Percentiles rank a stretch among this genome's conserved stretches.
Evolutionary conservation across 179 eudicot species (phyloP).

Genomic region (Patellifolia procumbens): DNA sequence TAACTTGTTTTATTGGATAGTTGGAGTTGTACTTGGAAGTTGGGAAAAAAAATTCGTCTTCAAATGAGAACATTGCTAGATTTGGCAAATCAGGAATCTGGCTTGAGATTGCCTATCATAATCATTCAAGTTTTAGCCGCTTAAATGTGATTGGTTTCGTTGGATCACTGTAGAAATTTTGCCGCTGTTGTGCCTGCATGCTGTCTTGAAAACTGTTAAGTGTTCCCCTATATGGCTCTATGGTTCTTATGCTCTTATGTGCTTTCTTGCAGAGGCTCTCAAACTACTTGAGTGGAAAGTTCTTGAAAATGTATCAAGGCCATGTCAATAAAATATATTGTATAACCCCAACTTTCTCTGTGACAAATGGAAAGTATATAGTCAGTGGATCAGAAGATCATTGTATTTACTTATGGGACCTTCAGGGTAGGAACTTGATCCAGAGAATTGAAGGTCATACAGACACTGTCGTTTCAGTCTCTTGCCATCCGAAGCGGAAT

Average conservation of each 20-base stretch:
- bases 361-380: constrained; percentile 76
- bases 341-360: constrained; percentile 79
- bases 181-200: too few relatives aligned
- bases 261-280: constrained; percentile 74
- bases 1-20: not conserved
- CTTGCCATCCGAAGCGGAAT: constrained; percentile 75
- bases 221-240: too few relatives aligned
- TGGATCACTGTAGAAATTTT: too few relatives aligned
- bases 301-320: constrained; percentile 69
- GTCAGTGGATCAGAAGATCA: constrained; percentile 95
- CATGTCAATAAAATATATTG: constrained; percentile 66
- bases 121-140: too few relatives aligned
- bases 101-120: too few relatives aligned
- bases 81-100: too few relatives aligned
- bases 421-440: constrained; percentile 68
- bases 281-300: constrained; percentile 73
- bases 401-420: constrained; percentile 86
- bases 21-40: not conserved
- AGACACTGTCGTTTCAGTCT: constrained; percentile 78
- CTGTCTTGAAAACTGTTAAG: too few relatives aligned
- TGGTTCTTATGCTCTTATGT: not conserved
- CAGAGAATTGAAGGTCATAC: constrained; percentile 93
- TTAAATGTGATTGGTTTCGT: too few relatives aligned
- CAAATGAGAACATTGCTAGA: too few relatives aligned
- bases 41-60: too few relatives aligned